Conservation (phyloP, 2,329 filamentous ascomycete genomes). For the Phyllachora maydis region DNA sequence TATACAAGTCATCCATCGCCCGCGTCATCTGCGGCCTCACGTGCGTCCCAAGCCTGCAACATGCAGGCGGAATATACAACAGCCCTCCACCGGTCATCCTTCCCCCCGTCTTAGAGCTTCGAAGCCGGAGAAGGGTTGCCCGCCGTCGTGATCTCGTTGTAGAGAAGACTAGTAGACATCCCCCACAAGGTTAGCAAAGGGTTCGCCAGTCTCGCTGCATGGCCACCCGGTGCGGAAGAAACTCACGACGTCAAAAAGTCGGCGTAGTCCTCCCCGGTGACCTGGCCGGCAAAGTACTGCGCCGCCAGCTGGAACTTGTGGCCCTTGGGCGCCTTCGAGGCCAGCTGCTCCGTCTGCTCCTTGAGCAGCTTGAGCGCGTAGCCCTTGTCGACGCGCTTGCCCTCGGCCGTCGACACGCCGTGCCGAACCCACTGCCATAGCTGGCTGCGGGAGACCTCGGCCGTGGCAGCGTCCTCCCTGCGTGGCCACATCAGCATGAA, state of each 20-base stretch:
- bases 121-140: slow-evolving; percentile 38
- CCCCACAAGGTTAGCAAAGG: neutral
- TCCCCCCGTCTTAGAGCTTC: slow-evolving; percentile 35
- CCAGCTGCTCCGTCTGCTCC: slow-evolving; percentile 63
- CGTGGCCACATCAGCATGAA: no score
- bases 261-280: slow-evolving; percentile 92
- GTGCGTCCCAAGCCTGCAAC: no score
- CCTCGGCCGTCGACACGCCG: slow-evolving; percentile 58
- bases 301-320: slow-evolving; percentile 85
- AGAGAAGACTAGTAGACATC: slow-evolving; percentile 41
- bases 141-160: slow-evolving; percentile 69
- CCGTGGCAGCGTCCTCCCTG: slow-evolving; percentile 84
- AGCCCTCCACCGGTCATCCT: no score
- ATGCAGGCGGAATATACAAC: no score
- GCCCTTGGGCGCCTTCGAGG: slow-evolving; percentile 56
- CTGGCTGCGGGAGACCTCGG: slow-evolving; percentile 85
- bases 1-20: no score
- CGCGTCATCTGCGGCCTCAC: no score
- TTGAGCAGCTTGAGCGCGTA: slow-evolving; percentile 74
- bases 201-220: neutral
- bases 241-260: slow-evolving; percentile 79
- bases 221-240: neutral
- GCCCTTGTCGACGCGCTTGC: slow-evolving; percentile 81
- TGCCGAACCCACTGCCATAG: slow-evolving; percentile 88
- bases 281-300: slow-evolving; percentile 80